Conservation (phyloP, 805 yeast species). For the Tetrapisispora nanseiensis region DNA sequence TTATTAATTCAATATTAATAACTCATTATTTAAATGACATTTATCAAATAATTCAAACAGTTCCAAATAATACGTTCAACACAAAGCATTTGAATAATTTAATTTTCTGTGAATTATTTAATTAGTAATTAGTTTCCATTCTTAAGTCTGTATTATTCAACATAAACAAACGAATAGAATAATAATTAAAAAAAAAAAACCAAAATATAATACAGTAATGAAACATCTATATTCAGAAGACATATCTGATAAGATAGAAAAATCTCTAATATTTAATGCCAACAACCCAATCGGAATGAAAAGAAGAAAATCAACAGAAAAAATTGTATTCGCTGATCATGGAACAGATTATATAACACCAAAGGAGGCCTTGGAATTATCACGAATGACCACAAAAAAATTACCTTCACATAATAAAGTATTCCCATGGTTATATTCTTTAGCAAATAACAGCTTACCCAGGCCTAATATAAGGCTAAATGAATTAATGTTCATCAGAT, state of each 20-base stretch:
- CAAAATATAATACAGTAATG: background rate
- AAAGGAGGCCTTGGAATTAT: constrained; percentile 7
- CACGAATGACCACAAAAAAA: constrained; percentile 10
- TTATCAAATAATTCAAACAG: no score
- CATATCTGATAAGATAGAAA: no score
- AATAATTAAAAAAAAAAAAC: background rate
- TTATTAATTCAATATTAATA: no score
- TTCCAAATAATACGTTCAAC: no score
- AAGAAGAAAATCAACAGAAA: constrained; percentile 2
- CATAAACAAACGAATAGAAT: background rate
- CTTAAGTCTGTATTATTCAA: background rate
- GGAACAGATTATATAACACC: background rate
- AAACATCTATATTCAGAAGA: background rate
- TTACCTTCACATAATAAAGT: constrained; percentile 57
- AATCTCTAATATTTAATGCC: background rate
- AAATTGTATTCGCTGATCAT: background rate
- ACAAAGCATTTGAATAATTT: no score
- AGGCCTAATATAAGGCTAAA: background rate
- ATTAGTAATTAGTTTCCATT: no score
- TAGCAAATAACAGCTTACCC: constrained; percentile 31
- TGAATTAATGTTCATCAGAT: background rate
- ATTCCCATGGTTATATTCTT: constrained; percentile 90
- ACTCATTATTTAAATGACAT: no score
- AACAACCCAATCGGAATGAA: background rate
- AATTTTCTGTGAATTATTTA: no score